phyloP scores from a whole-genome alignment of 2,329 filamentous ascomycete species.

The Fusarium armeniacum region DNA sequence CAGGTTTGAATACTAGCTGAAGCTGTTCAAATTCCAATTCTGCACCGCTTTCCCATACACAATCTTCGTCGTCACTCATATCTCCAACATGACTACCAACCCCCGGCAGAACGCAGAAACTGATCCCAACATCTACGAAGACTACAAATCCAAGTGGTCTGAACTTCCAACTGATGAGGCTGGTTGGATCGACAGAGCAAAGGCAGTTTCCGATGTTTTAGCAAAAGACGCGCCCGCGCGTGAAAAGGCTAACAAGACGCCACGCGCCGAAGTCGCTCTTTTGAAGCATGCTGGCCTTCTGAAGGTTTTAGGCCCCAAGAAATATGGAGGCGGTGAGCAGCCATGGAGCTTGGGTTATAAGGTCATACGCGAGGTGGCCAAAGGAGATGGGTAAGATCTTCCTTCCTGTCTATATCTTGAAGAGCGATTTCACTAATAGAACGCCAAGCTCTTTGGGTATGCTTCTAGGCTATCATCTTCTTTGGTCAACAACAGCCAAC shows the following conservation, averaged over 20 bases:
- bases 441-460: slow-evolving; percentile 69
- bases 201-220: slow-evolving; percentile 8
- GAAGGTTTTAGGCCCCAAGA: slow-evolving; percentile 56
- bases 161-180: slow-evolving; percentile 50
- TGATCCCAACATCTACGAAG: slow-evolving; percentile 51
- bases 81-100: background rate
- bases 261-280: slow-evolving; percentile 57
- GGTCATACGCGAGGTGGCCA: slow-evolving; percentile 72
- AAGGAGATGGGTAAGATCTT: slow-evolving; percentile 68
- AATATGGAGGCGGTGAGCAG: slow-evolving; percentile 61
- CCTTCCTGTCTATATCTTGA: background rate
- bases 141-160: slow-evolving; percentile 56
- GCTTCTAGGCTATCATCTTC: slow-evolving; percentile 55
- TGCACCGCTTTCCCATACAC: no score
- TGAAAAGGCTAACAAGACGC: slow-evolving; percentile 58
- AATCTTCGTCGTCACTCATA: background rate
- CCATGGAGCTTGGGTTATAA: slow-evolving; percentile 68
- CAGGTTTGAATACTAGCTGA: background rate
- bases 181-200: slow-evolving; percentile 56
- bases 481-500: slow-evolving; percentile 24
- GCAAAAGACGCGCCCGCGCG: slow-evolving; percentile 44
- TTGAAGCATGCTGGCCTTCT: slow-evolving; percentile 59
- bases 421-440: background rate
- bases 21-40: background rate
- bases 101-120: background rate